Evolutionary conservation across 108 stramenopile species (phyloP), one percentile per base, ranked within the genome.

Genomic region (Skeletonema costatum): DNA sequence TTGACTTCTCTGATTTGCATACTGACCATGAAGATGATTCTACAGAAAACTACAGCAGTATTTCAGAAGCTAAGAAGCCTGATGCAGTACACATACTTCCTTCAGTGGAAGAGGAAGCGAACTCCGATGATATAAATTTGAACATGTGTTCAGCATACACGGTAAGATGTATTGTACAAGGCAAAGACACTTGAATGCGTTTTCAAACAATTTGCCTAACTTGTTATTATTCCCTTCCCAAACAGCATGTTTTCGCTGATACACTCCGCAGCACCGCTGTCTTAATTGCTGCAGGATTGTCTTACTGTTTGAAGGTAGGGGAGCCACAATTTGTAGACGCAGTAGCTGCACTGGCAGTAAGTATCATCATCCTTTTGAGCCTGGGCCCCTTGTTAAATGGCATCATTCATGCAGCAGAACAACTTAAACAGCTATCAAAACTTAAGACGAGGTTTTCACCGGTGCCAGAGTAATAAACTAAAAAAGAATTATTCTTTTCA

Each of bases 131-230:
- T 56, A 58, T 86, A 53, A 91, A 91, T 71, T 53, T 93, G 66
- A 93, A 93, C 73, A 93, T 93, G 93, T 94, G 90, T 60, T 89
- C 88, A 16, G 93, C 93, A 9, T 94, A 90, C 53, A 94, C 90
- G 36, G 89, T 90, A 76, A 87, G 89, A 77, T 48, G 29, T 4
- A 31, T 48, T 66, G 16, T 29, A 5, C 31, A 21, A 50, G 36
- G 2, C 36, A 56, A 10, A 13, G 11, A 5, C 41, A 41, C 32
- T 73, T 2, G 25, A 21, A 61, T 11, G 0, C 3, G 16, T 35
- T 62, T 29, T 32, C 25, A 29, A 21, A 25, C 21, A 32, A 17
- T 11, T 41, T 36, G 13, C 16, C 11, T 41, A 60, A 51, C 46
- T 21, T 44, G 29, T 17, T 16, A 17, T 31, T 39, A 59, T n/a